phyloP scores from a whole-genome alignment of 345 rosid genomes.

The Populus alba region DNA sequence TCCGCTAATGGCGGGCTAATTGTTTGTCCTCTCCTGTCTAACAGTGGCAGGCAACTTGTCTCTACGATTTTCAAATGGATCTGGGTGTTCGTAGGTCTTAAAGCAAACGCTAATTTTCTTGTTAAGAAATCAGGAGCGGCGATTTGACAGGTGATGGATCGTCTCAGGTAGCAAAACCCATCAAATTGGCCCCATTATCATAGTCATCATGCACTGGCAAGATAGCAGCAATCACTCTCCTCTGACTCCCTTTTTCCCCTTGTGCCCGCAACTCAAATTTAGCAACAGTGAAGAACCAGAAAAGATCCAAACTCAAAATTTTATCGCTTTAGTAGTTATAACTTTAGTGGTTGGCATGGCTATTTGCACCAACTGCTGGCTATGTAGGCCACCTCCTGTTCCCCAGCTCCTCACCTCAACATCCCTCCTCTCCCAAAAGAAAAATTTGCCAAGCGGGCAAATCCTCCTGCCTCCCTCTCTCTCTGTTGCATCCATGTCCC shows the following conservation, averaged over 20 bases:
- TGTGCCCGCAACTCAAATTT: constrained; percentile 21
- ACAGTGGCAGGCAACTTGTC: neutral
- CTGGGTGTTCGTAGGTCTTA: neutral
- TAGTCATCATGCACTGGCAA: constrained; percentile 15
- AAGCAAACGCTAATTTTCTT: neutral
- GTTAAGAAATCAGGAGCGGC: neutral
- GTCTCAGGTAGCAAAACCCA: neutral
- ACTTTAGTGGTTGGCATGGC: constrained; percentile 41
- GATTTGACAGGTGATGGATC: constrained; percentile 7
- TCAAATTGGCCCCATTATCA: constrained; percentile 15
- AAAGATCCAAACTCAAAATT: constrained; percentile 39
- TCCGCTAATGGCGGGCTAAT: constrained; percentile 26
- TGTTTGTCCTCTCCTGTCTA: neutral
- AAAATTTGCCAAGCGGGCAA: neutral
- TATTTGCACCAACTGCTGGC: constrained; percentile 42
- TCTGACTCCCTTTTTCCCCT: neutral
- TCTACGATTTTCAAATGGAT: neutral
- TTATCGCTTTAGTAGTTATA: constrained; percentile 43
- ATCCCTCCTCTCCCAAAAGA: neutral
- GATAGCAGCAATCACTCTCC: constrained; percentile 19
- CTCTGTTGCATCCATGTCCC: neutral
- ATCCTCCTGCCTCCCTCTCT: neutral
- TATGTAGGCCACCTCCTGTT: constrained; percentile 38
- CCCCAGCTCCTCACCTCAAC: constrained; percentile 10
- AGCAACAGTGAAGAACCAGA: constrained; percentile 28